Evolutionary conservation across 2,329 filamentous ascomycete genomes (phyloP), one percentile per base, ranked within the genome.

Genomic region (Tolypocladium pustulatum): DNA sequence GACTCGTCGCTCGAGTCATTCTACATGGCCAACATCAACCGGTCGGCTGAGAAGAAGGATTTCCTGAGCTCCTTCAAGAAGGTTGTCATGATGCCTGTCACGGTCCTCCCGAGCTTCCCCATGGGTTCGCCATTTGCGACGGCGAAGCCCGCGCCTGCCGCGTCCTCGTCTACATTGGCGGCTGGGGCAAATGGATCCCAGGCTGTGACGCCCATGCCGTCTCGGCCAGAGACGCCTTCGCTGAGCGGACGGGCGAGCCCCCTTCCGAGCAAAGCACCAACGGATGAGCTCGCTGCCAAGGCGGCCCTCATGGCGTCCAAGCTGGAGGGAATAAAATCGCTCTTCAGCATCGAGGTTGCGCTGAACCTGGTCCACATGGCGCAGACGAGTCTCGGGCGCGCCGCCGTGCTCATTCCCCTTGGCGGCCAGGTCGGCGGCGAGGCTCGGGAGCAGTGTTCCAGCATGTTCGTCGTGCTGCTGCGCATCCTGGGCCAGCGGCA

Each of bases 41-140:
- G 94, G 32, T 91, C 96, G 70, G 94, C 91, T 1, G 94, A 95
- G 63, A 99, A 99, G 75, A 90, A 91, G 65, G 94, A 99, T 70
- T 99, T 99, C 67, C 71, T 99, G 61, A 94, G 87, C 53, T 96
- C 92, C 0, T 99, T 99, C 79, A 97, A 91, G 69, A 97, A 97
- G 72, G 94, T 99, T 10, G 90, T 99, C 63, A 97, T 99, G 92
- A 95, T 96, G 86, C 94, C 94, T 2, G 93, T 99, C 55, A 96
- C 90, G 57, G 93, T 91, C 10, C 78, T 97, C 4, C 90, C 91
- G 1, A 86, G 82, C 54, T 83, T 90, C 61, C 73, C 82, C 7
- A 75, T 83, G 55, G 77, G 78, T 10, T 83, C 77, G n/a, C 80
- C 80, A 58, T 90, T 85, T 67, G 80, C 75, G 61, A 73, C 72